These are phyloP conservation scores for Pilasporangium apinafurcum DNA, from an alignment of 352 stramenopile genomes.

Conservation along the genomic window DNA sequence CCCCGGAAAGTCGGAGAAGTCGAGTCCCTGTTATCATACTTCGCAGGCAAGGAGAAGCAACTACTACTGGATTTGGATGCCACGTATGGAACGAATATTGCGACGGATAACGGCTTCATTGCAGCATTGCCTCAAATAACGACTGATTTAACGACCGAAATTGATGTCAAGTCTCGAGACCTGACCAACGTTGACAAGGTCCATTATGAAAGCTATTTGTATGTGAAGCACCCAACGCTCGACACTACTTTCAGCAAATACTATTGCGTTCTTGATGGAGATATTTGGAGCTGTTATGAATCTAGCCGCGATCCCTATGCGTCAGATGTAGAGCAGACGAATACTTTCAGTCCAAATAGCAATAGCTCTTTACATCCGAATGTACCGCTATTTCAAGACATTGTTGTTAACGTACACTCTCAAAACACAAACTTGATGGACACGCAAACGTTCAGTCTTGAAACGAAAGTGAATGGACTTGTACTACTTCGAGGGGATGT, in stretches of 20 bases:
- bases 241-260: slow-evolving; percentile 20
- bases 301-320: slow-evolving; percentile 11
- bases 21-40: slow-evolving; percentile 55
- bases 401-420: slow-evolving; percentile 20
- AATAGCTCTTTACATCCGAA: too few species aligned
- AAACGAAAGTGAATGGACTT: slow-evolving; percentile 27
- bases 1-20: slow-evolving; percentile 85
- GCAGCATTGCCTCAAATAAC: slow-evolving; percentile 11
- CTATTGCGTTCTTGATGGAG: slow-evolving; percentile 24
- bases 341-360: too few species aligned
- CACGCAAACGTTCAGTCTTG: slow-evolving; percentile 25
- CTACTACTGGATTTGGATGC: slow-evolving; percentile 54
- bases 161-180: too few species aligned
- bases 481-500: slow-evolving; percentile 26
- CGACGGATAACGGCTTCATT: slow-evolving; percentile 19
- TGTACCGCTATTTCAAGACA: slow-evolving; percentile 15
- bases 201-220: slow-evolving; percentile 26
- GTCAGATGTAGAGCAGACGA: too few species aligned
- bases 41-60: slow-evolving; percentile 45
- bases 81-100: slow-evolving; percentile 44
- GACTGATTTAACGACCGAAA: not conserved
- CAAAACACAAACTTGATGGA: slow-evolving; percentile 19
- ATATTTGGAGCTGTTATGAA: slow-evolving; percentile 25
- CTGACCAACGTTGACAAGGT: too few species aligned
- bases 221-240: slow-evolving; percentile 29